phyloP scores from a whole-genome alignment of 192 early-diverging fungal species.

The Umbelopsis vinacea region DNA sequence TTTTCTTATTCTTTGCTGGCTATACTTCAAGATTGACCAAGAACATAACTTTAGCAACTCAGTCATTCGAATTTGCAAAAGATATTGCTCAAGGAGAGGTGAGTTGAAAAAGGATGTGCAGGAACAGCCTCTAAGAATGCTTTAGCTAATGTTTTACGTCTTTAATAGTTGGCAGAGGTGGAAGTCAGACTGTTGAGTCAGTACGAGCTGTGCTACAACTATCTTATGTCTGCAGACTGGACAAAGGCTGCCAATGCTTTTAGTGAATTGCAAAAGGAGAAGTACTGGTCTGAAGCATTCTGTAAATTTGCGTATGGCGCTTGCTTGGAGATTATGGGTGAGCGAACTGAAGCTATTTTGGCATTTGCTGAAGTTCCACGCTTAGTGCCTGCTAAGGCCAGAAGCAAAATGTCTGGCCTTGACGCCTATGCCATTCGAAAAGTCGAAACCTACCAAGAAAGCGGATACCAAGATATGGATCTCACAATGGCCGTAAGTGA shows the following conservation, averaged over 20 bases:
- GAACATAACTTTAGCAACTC: slow-evolving; percentile 37
- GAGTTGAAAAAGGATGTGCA: slow-evolving; percentile 32
- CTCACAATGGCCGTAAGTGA: slow-evolving; percentile 33
- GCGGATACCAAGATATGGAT: slow-evolving; percentile 39
- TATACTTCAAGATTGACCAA: slow-evolving; percentile 42
- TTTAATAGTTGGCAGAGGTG: slow-evolving; percentile 36
- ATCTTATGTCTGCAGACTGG: slow-evolving; percentile 52
- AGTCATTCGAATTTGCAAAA: slow-evolving; percentile 41
- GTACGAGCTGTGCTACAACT: slow-evolving; percentile 56
- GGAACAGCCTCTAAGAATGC: slow-evolving; percentile 12
- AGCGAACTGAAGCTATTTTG: slow-evolving; percentile 71
- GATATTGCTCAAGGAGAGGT: slow-evolving; percentile 38
- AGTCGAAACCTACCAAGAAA: slow-evolving; percentile 46
- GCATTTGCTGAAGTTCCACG: slow-evolving; percentile 60
- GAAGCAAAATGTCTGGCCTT: slow-evolving; percentile 45
- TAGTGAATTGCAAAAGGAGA: slow-evolving; percentile 43
- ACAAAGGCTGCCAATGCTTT: slow-evolving; percentile 41
- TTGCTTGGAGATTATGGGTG: slow-evolving; percentile 55
- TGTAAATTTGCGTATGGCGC: slow-evolving; percentile 54
- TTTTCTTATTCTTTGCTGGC: slow-evolving; percentile 56
- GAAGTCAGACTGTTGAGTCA: slow-evolving; percentile 50
- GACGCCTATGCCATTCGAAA: slow-evolving; percentile 55
- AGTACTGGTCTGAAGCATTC: slow-evolving; percentile 59
- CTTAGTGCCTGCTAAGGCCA: slow-evolving; percentile 45
- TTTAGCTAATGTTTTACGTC: slow-evolving; percentile 19